Evolutionary conservation across 2,329 filamentous ascomycete genomes (phyloP), one percentile per base, ranked within the genome.

Genomic region (Neonectria punicea): DNA sequence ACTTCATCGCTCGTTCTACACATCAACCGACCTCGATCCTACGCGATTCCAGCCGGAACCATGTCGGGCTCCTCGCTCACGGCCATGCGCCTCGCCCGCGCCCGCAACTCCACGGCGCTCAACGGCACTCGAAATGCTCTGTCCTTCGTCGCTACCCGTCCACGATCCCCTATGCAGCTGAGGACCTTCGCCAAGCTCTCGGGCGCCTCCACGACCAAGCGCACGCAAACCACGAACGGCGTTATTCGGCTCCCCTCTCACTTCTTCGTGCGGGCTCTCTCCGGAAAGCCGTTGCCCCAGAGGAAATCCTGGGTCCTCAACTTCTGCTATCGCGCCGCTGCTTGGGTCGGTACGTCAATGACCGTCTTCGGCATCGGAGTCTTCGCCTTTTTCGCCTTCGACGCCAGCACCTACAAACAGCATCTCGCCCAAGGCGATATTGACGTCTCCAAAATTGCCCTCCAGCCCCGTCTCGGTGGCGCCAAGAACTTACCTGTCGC

Each of bases 401-500:
- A 99, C 82, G 91, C 94, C 10, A 91, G 89, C 53, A 99, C 96
- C 14, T 99, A 99, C 82, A 90, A 88, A 64, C 91, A 94, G 69
- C 85, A 90, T 51, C 81, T 87, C 2, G 87, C 85, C 7, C 85
- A 86, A 28, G 83, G 84, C 69, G 94, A 98, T 72, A 89, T 97
- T 63, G 87, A 91, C 54, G 92, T 99, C n/a, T 94, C 94, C 2
- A 87, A 93, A 72, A 82, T 93, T 39, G 96, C 96, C 1, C 83
- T 99, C 58, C 90, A 89, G 62, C 96, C 96, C 1, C 88, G 90
- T 68, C 87, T 86, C 64, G 96, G 96, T 60, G 96, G 96, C 0
- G 94, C 95, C 0, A 98, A 99, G 85, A 97, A 99, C 74, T 82
- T 99, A 36, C 96, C 95, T 1, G 96, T 99, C 64, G 90, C 92